A percentile compares a stretch with the other conserved stretches of the same genome.
phyloP scores from a whole-genome alignment of 2,329 filamentous ascomycete genomes.

The Colletotrichum orchidophilum region DNA sequence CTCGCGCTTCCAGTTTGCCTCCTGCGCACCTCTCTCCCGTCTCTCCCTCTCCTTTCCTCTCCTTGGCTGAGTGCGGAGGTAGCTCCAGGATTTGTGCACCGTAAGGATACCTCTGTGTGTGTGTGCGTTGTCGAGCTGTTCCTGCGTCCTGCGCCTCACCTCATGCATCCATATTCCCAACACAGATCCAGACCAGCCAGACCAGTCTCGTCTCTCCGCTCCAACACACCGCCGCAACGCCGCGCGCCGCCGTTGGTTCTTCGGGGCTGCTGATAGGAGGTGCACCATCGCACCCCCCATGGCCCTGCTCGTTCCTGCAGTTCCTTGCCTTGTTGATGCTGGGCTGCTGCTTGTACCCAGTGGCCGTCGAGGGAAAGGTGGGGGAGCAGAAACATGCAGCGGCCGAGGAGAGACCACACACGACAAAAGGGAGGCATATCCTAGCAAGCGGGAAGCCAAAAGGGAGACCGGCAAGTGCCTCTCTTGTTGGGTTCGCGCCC shows the following conservation, averaged over 20 bases:
- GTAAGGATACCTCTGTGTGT: background rate
- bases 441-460: conserved; percentile 9
- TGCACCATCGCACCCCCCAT: conserved; percentile 4
- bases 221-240: conserved; percentile 18
- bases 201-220: background rate
- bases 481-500: background rate
- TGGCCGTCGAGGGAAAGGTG: conserved; percentile 11
- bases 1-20: background rate
- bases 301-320: conserved; percentile 3
- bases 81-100: background rate
- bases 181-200: background rate
- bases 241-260: conserved; percentile 8
- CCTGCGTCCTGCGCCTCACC: background rate
- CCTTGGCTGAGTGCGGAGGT: background rate
- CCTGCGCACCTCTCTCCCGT: background rate
- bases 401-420: conserved; percentile 16
- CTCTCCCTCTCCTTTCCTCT: background rate
- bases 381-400: conserved; percentile 24
- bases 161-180: background rate
- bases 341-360: conserved; percentile 14
- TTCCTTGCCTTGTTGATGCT: conserved; percentile 12
- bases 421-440: conserved; percentile 13
- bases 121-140: background rate
- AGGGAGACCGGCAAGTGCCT: conserved; percentile 1
- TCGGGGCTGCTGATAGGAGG: conserved; percentile 21